Conservation (phyloP, 202 grass and related monocot genomes). For the Tripidium arundinaceum region DNA sequence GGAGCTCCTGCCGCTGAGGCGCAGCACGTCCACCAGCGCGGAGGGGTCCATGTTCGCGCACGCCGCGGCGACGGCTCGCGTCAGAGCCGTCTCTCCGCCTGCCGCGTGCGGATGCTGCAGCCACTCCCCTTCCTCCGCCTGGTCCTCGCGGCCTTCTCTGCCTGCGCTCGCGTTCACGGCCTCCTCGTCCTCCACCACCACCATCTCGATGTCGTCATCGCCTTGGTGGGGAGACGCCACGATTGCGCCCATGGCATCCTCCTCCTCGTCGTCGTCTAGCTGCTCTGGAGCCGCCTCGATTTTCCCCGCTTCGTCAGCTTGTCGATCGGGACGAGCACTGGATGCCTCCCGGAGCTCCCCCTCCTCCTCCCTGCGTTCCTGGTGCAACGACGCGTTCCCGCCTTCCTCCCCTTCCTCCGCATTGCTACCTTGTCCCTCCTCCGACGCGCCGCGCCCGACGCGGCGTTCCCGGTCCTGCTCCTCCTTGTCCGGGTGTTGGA, state of each 20-base stretch:
- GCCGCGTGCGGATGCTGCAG: background rate
- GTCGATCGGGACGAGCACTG: background rate
- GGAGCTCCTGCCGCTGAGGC: background rate
- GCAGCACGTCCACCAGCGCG: conserved; percentile 18
- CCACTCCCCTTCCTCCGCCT: background rate
- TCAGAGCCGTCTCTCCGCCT: background rate
- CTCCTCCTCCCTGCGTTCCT: background rate
- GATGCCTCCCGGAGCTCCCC: too few species aligned
- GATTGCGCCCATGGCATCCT: background rate
- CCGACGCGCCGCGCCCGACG: background rate
- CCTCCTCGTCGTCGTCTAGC: background rate
- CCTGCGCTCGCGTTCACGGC: background rate
- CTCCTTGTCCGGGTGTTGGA: background rate
- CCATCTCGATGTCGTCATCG: background rate
- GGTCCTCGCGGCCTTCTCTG: background rate
- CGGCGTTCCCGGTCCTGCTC: background rate
- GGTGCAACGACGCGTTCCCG: background rate
- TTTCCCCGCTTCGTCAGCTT: background rate
- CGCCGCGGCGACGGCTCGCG: conserved; percentile 12
- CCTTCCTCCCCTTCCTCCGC: background rate
- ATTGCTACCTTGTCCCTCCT: background rate
- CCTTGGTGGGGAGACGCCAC: background rate
- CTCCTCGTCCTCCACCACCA: background rate
- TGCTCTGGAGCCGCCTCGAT: background rate
- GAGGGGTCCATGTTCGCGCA: conserved; percentile 37